These are phyloP conservation scores for Paramecium biaurelia DNA, from an alignment of 73 alveolate species.

Conservation along the genomic window DNA sequence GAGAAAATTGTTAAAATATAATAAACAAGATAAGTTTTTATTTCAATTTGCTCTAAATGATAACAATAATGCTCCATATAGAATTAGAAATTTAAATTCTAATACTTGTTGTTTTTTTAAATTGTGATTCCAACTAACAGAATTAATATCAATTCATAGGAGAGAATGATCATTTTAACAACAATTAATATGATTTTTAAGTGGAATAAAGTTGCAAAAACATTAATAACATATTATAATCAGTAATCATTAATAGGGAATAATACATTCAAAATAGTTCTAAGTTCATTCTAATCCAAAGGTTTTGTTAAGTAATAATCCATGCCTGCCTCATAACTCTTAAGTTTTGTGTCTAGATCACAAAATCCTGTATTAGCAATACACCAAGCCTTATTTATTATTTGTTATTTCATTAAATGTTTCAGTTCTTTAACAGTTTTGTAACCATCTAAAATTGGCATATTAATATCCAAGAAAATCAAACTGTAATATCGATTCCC, in stretches of 20 bases:
- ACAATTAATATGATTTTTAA: too few species aligned
- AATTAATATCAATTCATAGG: too few species aligned
- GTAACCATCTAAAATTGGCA: slow-evolving; percentile 31
- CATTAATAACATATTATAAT: background rate
- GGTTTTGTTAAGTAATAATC: slow-evolving; percentile 41
- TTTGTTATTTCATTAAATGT: background rate
- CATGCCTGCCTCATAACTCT: slow-evolving; percentile 19
- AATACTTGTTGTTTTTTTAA: too few species aligned
- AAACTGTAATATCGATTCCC: background rate
- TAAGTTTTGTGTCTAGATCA: background rate
- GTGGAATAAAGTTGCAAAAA: too few species aligned
- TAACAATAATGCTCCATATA: too few species aligned
- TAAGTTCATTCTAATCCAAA: background rate
- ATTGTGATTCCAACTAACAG: too few species aligned
- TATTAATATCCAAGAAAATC: background rate
- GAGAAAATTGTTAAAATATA: too few species aligned
- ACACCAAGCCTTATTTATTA: background rate
- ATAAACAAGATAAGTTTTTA: too few species aligned
- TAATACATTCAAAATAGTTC: background rate
- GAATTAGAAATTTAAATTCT: too few species aligned
- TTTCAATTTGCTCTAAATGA: too few species aligned
- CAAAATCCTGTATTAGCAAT: slow-evolving; percentile 46
- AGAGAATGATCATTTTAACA: too few species aligned
- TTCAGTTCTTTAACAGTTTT: slow-evolving; percentile 30
- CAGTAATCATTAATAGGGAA: background rate